A percentile compares a stretch with the other conserved stretches of the same genome.
Evolutionary conservation across 2,329 filamentous ascomycete genomes (phyloP).

Genomic region (Colletotrichum sp.): DNA sequence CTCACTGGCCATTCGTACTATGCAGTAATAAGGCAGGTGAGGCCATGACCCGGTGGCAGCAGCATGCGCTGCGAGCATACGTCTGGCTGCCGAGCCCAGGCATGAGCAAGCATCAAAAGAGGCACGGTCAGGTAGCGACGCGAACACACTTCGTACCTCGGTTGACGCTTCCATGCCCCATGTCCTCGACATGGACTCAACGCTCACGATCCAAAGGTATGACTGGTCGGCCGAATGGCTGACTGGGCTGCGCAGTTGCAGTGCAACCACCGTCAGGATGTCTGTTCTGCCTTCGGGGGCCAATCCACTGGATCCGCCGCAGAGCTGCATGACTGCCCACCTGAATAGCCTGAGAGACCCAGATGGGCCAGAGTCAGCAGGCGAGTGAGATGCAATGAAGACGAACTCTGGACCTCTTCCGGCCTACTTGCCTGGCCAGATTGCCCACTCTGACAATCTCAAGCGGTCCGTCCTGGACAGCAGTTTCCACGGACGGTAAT

Average conservation of each 20-base stretch:
- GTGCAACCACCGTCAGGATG: neutral
- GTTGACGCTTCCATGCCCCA: neutral
- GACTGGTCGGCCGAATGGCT: neutral
- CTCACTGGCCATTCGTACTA: conserved; percentile 4
- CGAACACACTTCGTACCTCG: neutral
- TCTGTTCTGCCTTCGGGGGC: neutral
- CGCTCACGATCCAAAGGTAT: neutral
- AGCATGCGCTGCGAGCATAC: neutral
- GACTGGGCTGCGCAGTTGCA: neutral
- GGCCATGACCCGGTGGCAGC: neutral
- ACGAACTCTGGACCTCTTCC: neutral
- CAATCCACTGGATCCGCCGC: conserved; percentile 13
- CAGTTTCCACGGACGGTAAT: neutral
- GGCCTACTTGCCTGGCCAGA: neutral
- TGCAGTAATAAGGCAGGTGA: conserved; percentile 1
- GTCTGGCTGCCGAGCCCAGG: neutral
- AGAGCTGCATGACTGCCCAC: conserved; percentile 13
- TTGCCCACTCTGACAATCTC: neutral
- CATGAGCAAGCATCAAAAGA: neutral
- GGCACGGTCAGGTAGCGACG: neutral
- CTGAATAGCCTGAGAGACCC: conserved; percentile 15
- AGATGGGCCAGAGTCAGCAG: neutral
- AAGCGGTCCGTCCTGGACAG: neutral
- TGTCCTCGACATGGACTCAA: neutral
- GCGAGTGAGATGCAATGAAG: neutral